These are phyloP conservation scores for Clarireedia paspali DNA, from an alignment of 2,329 filamentous ascomycete genomes.

Conservation along the genomic window DNA sequence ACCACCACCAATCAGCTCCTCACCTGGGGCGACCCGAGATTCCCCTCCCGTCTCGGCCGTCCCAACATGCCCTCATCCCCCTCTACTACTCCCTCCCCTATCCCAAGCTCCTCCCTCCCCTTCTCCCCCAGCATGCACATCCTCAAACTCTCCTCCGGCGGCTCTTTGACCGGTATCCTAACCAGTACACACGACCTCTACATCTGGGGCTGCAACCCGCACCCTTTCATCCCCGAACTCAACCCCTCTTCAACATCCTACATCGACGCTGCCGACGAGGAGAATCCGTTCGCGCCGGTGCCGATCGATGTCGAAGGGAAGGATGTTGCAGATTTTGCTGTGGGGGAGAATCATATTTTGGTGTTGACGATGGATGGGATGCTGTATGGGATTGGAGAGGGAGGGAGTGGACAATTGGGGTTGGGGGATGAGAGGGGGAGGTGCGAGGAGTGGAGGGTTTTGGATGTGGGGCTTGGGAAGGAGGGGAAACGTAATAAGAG, in stretches of 20 bases:
- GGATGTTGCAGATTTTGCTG: slow-evolving; percentile 48
- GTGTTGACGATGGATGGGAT: slow-evolving; percentile 41
- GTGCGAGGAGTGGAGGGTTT: slow-evolving; percentile 21
- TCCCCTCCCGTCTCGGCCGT: slow-evolving; percentile 48
- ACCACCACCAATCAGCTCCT: slow-evolving; percentile 31
- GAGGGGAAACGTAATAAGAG: slow-evolving; percentile 11
- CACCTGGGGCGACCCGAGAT: slow-evolving; percentile 51
- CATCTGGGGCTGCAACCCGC: slow-evolving; percentile 44
- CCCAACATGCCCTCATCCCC: slow-evolving; percentile 34
- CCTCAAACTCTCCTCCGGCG: slow-evolving; percentile 42
- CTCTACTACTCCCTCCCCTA: slow-evolving; percentile 37
- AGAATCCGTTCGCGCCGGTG: slow-evolving; percentile 8
- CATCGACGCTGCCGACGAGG: not conserved
- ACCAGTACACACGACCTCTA: slow-evolving; percentile 52
- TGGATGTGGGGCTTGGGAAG: slow-evolving; percentile 16
- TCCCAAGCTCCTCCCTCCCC: slow-evolving; percentile 43
- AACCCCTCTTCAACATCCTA: not conserved
- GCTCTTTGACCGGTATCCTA: slow-evolving; percentile 50
- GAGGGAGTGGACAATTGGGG: slow-evolving; percentile 53
- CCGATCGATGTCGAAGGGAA: slow-evolving; percentile 33
- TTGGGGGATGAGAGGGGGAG: slow-evolving; percentile 23
- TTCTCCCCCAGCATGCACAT: slow-evolving; percentile 45
- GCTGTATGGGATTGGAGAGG: slow-evolving; percentile 49
- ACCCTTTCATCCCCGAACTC: slow-evolving; percentile 14
- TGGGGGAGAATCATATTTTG: slow-evolving; percentile 53